Conservation (phyloP, 176 grass and related monocot species). For the Oryza coarctata region DNA sequence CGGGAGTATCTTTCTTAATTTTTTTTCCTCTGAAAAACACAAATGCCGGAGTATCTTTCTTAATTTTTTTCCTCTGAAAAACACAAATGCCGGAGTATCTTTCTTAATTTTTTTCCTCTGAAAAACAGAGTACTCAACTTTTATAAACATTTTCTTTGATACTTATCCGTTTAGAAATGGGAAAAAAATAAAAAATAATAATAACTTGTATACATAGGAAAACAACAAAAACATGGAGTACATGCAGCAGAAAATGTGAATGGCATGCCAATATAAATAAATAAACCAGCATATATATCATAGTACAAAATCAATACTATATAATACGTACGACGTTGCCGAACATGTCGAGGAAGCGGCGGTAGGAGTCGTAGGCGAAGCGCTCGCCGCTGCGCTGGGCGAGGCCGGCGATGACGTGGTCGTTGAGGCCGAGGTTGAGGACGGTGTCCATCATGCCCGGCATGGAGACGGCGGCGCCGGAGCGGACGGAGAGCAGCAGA, state of each 20-base stretch:
- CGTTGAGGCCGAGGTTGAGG: slow-evolving; percentile 93
- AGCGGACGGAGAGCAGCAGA: slow-evolving; percentile 94
- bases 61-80: not conserved
- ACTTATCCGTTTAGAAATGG: not conserved
- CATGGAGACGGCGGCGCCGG: slow-evolving; percentile 98
- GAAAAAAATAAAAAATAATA: not conserved
- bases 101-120: not conserved
- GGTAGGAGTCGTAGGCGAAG: slow-evolving; percentile 92
- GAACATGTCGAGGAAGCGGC: slow-evolving; percentile 99
- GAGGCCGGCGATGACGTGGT: slow-evolving; percentile 71
- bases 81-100: not conserved
- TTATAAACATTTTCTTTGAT: not conserved
- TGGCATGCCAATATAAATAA: too few relatives aligned
- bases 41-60: not conserved
- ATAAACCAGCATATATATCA: too few relatives aligned
- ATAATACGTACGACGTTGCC: slow-evolving; percentile 71
- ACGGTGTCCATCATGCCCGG: slow-evolving; percentile 99
- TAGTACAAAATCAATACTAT: too few relatives aligned
- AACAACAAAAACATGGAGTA: too few relatives aligned
- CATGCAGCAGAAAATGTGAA: too few relatives aligned
- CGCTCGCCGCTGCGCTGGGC: slow-evolving; percentile 83
- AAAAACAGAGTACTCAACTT: not conserved
- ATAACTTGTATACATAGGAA: not conserved
- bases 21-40: not conserved
- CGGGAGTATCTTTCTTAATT: not conserved